phyloP scores from a whole-genome alignment of 75 land plant species.

The Pinus albicaulis region DNA sequence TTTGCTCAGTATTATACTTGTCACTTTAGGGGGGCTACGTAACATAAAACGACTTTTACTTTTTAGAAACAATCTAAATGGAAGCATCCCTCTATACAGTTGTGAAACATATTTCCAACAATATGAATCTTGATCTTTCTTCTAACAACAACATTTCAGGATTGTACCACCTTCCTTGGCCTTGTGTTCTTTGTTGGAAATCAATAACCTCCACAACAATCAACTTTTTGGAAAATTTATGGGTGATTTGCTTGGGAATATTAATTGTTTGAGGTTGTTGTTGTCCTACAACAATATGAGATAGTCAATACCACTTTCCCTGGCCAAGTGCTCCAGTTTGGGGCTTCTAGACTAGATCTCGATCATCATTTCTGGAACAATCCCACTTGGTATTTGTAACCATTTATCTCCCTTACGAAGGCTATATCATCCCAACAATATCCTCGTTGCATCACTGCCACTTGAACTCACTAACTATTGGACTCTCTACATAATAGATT shows the following conservation, averaged over 20 bases:
- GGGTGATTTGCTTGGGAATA: slow-evolving; percentile 22
- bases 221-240: slow-evolving; percentile 50
- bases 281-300: slow-evolving; percentile 61
- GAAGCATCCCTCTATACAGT: slow-evolving; percentile 56
- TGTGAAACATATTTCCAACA: slow-evolving; percentile 30
- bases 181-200: slow-evolving; percentile 36
- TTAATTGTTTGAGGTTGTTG: slow-evolving; percentile 36
- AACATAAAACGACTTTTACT: slow-evolving; percentile 35
- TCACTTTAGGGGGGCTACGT: slow-evolving; percentile 22
- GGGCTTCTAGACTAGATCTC: slow-evolving; percentile 57
- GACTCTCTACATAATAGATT: slow-evolving; percentile 39
- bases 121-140: slow-evolving; percentile 55
- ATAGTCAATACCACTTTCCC: slow-evolving; percentile 41
- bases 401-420: slow-evolving; percentile 25
- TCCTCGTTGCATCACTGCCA: slow-evolving; percentile 55
- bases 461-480: slow-evolving; percentile 45
- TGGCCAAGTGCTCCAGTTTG: slow-evolving; percentile 32
- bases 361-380: slow-evolving; percentile 48
- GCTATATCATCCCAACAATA: slow-evolving; percentile 51
- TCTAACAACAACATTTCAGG: slow-evolving; percentile 46
- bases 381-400: slow-evolving; percentile 53
- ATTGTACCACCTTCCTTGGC: slow-evolving; percentile 42
- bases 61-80: slow-evolving; percentile 51
- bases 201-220: slow-evolving; percentile 46
- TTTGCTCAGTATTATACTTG: slow-evolving; percentile 38